These are phyloP conservation scores for Colletotrichum phormii DNA, from an alignment of 2,329 filamentous ascomycete genomes.

Conservation along the genomic window DNA sequence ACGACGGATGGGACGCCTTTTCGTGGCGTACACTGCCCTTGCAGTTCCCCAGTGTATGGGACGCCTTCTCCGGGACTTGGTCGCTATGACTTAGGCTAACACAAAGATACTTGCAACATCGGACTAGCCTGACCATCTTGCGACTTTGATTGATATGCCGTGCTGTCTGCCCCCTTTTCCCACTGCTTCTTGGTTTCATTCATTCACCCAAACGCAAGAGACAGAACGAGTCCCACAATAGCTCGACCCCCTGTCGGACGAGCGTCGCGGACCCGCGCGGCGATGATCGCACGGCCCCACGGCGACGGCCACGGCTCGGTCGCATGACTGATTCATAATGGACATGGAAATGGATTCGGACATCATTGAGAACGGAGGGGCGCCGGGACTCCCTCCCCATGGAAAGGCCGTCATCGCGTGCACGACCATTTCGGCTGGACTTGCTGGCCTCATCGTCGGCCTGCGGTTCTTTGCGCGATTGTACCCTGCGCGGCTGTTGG, in stretches of 20 bases:
- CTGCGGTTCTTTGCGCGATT: conserved; percentile 29
- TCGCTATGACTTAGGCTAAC: not conserved
- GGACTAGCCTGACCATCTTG: not conserved
- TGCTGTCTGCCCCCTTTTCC: not conserved
- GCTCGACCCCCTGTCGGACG: not conserved
- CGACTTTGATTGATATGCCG: not conserved
- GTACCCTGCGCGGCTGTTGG: conserved; percentile 9
- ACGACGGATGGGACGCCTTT: not conserved
- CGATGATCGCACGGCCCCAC: not conserved
- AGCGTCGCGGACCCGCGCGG: not conserved
- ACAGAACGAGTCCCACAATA: not conserved
- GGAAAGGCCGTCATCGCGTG: conserved; percentile 25
- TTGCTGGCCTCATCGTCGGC: conserved; percentile 23
- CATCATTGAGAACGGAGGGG: conserved; percentile 18
- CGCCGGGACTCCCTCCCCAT: conserved; percentile 9
- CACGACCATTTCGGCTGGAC: not conserved
- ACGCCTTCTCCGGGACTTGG: not conserved
- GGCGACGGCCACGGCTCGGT: conserved; percentile 16
- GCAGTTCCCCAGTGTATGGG: not conserved
- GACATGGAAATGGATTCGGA: not conserved
- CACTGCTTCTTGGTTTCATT: not conserved
- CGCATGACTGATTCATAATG: not conserved
- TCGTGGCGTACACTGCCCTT: not conserved
- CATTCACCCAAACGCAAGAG: not conserved
- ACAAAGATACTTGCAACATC: not conserved